Evolutionary conservation across 2,329 filamentous ascomycete genomes (phyloP).

Genomic region (Clarireedia hainanense): DNA sequence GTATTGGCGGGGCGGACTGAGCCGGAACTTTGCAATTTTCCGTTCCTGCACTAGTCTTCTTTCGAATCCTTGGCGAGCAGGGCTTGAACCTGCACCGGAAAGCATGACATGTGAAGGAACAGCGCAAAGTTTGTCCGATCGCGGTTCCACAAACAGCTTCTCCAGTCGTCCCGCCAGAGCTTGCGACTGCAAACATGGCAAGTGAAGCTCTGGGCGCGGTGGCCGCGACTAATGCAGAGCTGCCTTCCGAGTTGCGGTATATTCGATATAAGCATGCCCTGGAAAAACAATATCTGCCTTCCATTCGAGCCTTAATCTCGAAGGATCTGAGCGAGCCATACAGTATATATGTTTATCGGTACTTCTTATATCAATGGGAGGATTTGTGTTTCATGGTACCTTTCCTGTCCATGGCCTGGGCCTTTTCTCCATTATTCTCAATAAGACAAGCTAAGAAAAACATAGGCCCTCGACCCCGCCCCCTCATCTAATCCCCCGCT

Average conservation of each 20-base stretch:
- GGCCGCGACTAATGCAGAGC: background rate
- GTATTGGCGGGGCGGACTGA: background rate
- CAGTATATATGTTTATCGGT: constrained; percentile 98
- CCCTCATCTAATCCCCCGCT: constrained; percentile 46
- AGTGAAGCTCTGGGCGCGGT: background rate
- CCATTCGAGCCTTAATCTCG: constrained; percentile 87
- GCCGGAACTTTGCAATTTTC: background rate
- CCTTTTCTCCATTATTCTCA: background rate
- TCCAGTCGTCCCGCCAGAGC: background rate
- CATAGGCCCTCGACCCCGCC: constrained; percentile 48
- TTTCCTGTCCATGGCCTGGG: background rate
- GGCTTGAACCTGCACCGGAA: background rate
- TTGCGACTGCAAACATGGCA: constrained; percentile 6
- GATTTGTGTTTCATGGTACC: constrained; percentile 90
- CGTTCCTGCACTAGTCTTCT: background rate
- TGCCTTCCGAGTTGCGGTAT: constrained; percentile 45
- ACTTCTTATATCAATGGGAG: constrained; percentile 96
- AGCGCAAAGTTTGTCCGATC: background rate
- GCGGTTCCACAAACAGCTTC: background rate
- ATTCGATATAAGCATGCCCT: constrained; percentile 55
- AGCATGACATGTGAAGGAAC: background rate
- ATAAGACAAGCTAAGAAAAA: background rate
- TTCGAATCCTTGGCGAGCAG: background rate
- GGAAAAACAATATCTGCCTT: constrained; percentile 62
- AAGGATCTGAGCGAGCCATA: constrained; percentile 97